phyloP scores from a whole-genome alignment of 1,284 basidiomycete genomes.

The Pascua sp. region DNA sequence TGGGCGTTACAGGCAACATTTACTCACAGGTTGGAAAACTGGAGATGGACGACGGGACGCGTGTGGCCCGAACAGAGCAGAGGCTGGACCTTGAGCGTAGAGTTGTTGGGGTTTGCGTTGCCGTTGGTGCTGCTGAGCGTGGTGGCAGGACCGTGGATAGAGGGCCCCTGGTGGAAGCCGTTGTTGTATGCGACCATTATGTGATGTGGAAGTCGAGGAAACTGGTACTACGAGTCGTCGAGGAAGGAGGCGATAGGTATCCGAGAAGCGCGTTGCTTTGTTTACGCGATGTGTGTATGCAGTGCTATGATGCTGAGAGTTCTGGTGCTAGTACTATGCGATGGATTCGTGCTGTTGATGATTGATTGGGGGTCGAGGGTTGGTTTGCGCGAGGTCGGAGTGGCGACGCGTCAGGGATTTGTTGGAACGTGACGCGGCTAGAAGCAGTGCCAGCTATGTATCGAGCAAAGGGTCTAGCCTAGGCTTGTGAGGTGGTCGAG shows the following conservation, averaged over 20 bases:
- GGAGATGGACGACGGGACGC: constrained; percentile 86
- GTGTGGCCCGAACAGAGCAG: constrained; percentile 57
- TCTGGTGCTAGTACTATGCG: too few species aligned
- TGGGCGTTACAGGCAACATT: neutral
- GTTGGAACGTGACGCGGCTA: too few species aligned
- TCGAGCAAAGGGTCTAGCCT: too few species aligned
- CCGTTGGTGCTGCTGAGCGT: constrained; percentile 7
- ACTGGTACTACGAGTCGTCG: neutral
- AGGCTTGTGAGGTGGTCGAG: too few species aligned
- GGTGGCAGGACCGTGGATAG: neutral
- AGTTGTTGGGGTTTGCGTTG: constrained; percentile 4
- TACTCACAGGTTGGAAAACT: constrained; percentile 64
- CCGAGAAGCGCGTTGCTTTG: too few species aligned
- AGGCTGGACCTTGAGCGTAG: constrained; percentile 47
- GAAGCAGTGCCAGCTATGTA: too few species aligned
- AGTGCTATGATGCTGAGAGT: too few species aligned
- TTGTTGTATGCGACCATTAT: constrained; percentile 24
- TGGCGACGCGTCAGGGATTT: too few species aligned
- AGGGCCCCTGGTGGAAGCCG: constrained; percentile 15
- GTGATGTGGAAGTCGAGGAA: neutral
- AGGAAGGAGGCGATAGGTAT: neutral
- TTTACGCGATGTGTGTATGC: too few species aligned
- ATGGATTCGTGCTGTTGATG: too few species aligned
- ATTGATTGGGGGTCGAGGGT: too few species aligned
- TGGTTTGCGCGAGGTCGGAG: too few species aligned